Evolutionary conservation across 768 basidiomycete species (phyloP), one percentile per base, ranked within the genome.

Genomic region (Boletus tylopilopsis): DNA sequence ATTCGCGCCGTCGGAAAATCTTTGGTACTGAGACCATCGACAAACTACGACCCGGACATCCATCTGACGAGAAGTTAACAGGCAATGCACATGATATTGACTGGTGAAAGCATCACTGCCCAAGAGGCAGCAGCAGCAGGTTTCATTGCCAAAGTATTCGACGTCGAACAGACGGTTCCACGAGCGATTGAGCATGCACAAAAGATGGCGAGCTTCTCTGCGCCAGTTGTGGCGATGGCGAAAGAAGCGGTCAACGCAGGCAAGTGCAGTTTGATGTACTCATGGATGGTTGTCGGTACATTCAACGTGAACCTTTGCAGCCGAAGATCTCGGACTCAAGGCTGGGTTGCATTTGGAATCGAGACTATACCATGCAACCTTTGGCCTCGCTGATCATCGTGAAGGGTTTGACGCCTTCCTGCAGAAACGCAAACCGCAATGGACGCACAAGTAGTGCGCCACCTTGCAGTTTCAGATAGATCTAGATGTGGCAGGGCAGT

Each of bases 1-100:
- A 84, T 89, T 18, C 81, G 77, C 49, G 78, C 85, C 8, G 78
- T 96, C 55, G 94, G 94, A 33, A 96, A 96, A 69, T 90, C 91
- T 19, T 42, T 60, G 62, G 68, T 68, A 59, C 13, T 16, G 22
- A 10, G 11, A 7, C 11, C 24, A 16, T 35, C 18, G 10, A 21
- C 33, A 24, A 12, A 13, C 29, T 6, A 24, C 10, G 2, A 44
- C 24, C 21, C 18, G 6, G 8, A 3, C 15, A 1, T 25, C 5
- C 2, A 27, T 33, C 19, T 46, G 23, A 57, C 5, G 10, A 7
- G 3, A 2, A 13, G 7, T 40, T 39, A 4, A 40, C 43, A 77
- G 59, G 79, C 80, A 6, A 81, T 81, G 78, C 79, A 81, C 54
- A 71, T 81, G 65, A 73, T 79, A 47, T 57, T 80, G 24, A 79